Evolutionary conservation across 805 yeast species (phyloP), one percentile per base, ranked within the genome.

Genomic region (Ogataea pilisensis): DNA sequence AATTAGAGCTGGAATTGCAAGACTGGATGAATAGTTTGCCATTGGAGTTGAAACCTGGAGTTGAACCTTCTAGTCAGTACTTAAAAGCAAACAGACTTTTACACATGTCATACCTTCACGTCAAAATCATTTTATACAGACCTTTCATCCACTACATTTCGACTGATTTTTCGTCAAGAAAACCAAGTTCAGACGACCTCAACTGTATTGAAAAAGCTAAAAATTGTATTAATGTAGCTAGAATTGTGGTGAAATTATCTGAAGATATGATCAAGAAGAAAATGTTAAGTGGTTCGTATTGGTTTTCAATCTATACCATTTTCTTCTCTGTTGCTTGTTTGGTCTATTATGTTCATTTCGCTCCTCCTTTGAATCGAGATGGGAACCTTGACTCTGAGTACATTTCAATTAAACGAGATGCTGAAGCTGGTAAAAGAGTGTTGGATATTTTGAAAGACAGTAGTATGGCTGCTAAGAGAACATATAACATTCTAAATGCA

Each of bases 261-360:
- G 79, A 84, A 51, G 88, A 83, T 54, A 78, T 89, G 88, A 80
- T 84, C 46, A 73, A 76, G 48, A 77, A 80, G 46, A 72, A 81
- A 43, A 70, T 86, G 60, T 66, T 89, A 30, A 77, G 81, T 48
- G 95, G 95, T 1, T 85, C 93, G 2, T 90, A 89, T 57, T 88
- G 96, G 95, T 89, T 87, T 57, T 80, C 93, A 6, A 84, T 85
- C 55, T 89, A 89, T 60, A 86, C 96, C 0, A 82, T 89, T 5
- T 89, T 88, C 59, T 87, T 86, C 63, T 81, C 95, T 2, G 88
- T 88, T 44, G 95, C 95, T 1, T 85, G 95, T 55, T 68, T 88
- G 51, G 84, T 86, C 14, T 86, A 82, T 54, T 87, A 88, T 57
- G 83, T 78, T 42, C 91, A 85, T 60, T 65, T 63, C 51, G 66